These are phyloP conservation scores for Sphagnum fallax DNA, from an alignment of 228 moss, liverwort and hornwort genomes.

Conservation along the genomic window DNA sequence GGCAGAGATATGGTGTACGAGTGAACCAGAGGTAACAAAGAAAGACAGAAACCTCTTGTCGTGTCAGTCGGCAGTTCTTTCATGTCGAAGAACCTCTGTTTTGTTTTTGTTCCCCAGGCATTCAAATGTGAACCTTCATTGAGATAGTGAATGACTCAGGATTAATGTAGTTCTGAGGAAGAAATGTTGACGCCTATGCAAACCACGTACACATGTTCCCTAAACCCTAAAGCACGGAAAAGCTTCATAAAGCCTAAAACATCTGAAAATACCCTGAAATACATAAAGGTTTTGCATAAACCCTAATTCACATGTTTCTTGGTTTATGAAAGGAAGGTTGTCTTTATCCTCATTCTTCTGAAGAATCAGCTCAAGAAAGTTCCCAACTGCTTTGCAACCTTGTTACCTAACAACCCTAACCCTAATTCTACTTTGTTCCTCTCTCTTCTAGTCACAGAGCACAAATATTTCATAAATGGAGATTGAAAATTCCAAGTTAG, in stretches of 20 bases:
- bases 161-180: too few relatives aligned
- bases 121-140: background rate
- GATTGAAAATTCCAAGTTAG: too few relatives aligned
- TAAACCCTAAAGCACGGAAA: too few relatives aligned
- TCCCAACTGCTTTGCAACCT: too few relatives aligned
- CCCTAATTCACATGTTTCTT: background rate
- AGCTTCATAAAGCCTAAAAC: too few relatives aligned
- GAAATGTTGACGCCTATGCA: background rate
- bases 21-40: conserved; percentile 50
- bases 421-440: too few relatives aligned
- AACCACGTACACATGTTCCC: background rate
- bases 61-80: background rate
- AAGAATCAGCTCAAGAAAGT: too few relatives aligned
- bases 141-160: background rate
- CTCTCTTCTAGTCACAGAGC: too few relatives aligned
- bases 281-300: background rate
- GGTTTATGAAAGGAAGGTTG: background rate
- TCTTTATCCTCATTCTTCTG: background rate
- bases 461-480: too few relatives aligned
- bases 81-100: background rate
- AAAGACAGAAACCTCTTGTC: too few relatives aligned
- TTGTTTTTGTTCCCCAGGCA: background rate
- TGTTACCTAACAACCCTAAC: too few relatives aligned
- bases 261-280: too few relatives aligned
- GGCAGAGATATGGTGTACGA: conserved; percentile 77